A percentile compares a stretch with the other conserved stretches of the same genome.
phyloP scores from a whole-genome alignment of 495 filamentous ascomycete species.

The Penicillium subrubescens region DNA sequence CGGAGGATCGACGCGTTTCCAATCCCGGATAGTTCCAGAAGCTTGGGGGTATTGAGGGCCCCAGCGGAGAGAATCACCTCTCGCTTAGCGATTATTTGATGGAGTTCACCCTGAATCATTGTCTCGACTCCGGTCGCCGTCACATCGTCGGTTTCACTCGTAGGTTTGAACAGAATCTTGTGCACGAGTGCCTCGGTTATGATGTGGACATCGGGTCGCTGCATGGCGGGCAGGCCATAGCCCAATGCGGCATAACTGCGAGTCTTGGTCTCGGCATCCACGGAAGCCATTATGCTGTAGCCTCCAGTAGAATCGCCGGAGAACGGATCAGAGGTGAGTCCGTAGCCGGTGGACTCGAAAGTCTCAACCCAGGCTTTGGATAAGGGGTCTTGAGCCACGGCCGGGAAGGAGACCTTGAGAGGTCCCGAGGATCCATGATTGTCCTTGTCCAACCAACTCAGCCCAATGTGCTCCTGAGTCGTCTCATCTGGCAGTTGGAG shows the following conservation, averaged over 20 bases:
- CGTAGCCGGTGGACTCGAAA: conserved; percentile 30
- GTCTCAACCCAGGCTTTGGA: conserved; percentile 27
- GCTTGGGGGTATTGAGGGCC: conserved; percentile 46
- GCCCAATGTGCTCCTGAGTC: conserved; percentile 10
- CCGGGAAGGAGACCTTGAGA: conserved; percentile 26
- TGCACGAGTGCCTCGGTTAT: conserved; percentile 42
- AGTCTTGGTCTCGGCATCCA: conserved; percentile 40
- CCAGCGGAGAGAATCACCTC: conserved; percentile 53
- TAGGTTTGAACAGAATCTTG: conserved; percentile 30
- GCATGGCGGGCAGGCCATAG: conserved; percentile 29
- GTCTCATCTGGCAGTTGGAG: not conserved
- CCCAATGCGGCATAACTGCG: conserved; percentile 44
- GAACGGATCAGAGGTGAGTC: conserved; percentile 39
- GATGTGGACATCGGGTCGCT: conserved; percentile 38
- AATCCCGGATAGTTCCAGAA: conserved; percentile 55
- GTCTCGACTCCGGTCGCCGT: conserved; percentile 8
- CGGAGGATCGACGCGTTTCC: conserved; percentile 27
- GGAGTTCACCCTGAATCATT: not conserved
- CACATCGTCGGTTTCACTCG: not conserved
- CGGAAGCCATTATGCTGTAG: conserved; percentile 4
- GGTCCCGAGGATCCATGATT: conserved; percentile 21
- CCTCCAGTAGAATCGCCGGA: conserved; percentile 44
- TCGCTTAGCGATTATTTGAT: conserved; percentile 22
- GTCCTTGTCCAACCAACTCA: conserved; percentile 18
- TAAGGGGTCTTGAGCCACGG: conserved; percentile 15